Evolutionary conservation across 2,329 filamentous ascomycete genomes (phyloP).

Genomic region (Trichophyton benhamiae): DNA sequence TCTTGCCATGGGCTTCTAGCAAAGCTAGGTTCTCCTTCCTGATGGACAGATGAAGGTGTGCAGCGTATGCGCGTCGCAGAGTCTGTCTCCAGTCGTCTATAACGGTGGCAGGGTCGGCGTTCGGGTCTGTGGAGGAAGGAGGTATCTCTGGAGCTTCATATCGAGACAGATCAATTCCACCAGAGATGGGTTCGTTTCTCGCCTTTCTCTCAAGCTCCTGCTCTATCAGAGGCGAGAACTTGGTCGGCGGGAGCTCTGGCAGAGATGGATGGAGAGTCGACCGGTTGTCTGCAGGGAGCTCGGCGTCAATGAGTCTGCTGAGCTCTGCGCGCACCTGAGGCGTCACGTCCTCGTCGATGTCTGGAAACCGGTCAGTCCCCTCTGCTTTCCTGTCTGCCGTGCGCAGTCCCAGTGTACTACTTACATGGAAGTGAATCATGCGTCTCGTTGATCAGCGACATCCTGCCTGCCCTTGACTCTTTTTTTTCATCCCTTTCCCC

Average conservation of each 20-base stretch:
- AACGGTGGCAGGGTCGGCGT: constrained; percentile 23
- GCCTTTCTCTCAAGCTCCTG: constrained; percentile 58
- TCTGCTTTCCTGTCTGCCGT: neutral
- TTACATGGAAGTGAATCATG: constrained; percentile 74
- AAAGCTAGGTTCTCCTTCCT: constrained; percentile 53
- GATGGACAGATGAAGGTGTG: constrained; percentile 45
- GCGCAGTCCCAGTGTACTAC: constrained; percentile 24
- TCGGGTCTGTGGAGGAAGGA: constrained; percentile 22
- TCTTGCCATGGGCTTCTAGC: constrained; percentile 73
- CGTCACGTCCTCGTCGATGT: constrained; percentile 67
- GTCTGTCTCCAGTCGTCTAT: constrained; percentile 39
- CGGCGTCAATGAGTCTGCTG: constrained; percentile 55
- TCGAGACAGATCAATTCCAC: constrained; percentile 60
- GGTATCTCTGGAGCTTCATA: constrained; percentile 66
- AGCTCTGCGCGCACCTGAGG: constrained; percentile 50
- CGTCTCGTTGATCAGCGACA: constrained; percentile 56
- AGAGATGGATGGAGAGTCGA: constrained; percentile 47
- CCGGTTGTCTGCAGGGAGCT: constrained; percentile 43
- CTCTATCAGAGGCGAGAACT: constrained; percentile 54
- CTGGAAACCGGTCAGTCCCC: constrained; percentile 33
- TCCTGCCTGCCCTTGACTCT: constrained; percentile 21
- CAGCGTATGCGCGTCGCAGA: constrained; percentile 45
- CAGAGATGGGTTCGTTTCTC: constrained; percentile 44
- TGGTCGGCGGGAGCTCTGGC: constrained; percentile 39
- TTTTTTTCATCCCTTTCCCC: neutral